Base-by-base conservation (phyloP, 306 rosid genomes). In the Vicia faba region DNA sequence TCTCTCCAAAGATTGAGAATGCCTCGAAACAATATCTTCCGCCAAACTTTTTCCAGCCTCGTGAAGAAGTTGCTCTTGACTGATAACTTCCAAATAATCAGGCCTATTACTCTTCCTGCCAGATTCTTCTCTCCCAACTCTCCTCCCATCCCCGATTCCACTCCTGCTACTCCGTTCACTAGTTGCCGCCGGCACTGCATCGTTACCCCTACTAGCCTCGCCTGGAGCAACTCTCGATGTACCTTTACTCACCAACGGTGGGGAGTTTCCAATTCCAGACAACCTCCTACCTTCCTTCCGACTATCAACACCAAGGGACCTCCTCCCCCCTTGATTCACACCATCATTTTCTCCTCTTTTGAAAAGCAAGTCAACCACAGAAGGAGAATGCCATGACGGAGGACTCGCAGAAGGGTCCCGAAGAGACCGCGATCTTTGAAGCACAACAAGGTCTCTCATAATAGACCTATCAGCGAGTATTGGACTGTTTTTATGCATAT, bases 381-480 rank as follows among this genome's bases (percentile, higher is more conserved):
- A 86, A 69, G 88, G 97, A 0, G 99, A 95, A 49, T 88, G 90
- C 95, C 96, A 90, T 13, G 95, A 95, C 25, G 95, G 84, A 72
- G 99, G 99, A 70, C 99, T 95, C 0, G 99, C 99, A 35, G 99
- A 95, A 48, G 99, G 99, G 75, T 95, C 99, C 71, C 97, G 69
- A 61, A 95, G 90, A 53, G 97, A 95, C 8, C 97, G 83, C 0
- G 99, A 86, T 67, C 97, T 83, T 78, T 90, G 97, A 43, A 95
- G 85, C 83, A 85, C 97, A 61, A 86, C 87, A 40, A 95, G 90
- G 80, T 95, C 96, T 75, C 99, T 86, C 90, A 85, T 85, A 48
- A 95, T 92, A 5, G 92, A 88, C 84, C 99, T 85, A 71, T 95
- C 91, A 23, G 97, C 75, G 68, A 95, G 18, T 48, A 90, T 87